Percentiles rank a stretch among this genome's conserved stretches.
Evolutionary conservation across 169 alveolate species (phyloP).

Genomic region (Cystoisospora suis): DNA sequence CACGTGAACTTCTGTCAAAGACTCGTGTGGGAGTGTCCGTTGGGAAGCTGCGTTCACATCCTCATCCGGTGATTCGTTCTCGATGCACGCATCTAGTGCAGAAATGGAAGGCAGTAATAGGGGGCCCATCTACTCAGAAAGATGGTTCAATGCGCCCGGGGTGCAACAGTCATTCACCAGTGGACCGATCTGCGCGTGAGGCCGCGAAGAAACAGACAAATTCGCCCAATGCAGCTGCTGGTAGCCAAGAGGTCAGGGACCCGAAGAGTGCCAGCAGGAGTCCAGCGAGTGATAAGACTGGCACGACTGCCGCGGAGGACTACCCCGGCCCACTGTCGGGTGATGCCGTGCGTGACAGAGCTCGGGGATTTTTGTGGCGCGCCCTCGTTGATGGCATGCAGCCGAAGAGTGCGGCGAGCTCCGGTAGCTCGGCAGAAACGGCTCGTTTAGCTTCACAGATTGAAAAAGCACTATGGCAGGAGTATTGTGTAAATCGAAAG

Average conservation of each 20-base stretch:
- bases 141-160: constrained; percentile 7
- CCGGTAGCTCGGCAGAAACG: neutral
- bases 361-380: constrained; percentile 45
- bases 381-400: constrained; percentile 56
- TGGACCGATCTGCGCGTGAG: neutral
- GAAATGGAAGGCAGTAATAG: constrained; percentile 41
- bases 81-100: constrained; percentile 20
- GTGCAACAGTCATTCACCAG: neutral
- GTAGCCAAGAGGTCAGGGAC: neutral
- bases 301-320: neutral
- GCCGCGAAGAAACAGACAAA: neutral
- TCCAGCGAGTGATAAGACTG: no score
- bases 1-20: constrained; percentile 29
- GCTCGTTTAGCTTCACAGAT: constrained; percentile 37
- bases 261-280: neutral
- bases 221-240: neutral
- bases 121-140: neutral
- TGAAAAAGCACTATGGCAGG: constrained; percentile 47
- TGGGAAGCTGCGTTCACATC: constrained; percentile 48
- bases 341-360: constrained; percentile 46
- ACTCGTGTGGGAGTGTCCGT: constrained; percentile 54
- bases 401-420: neutral
- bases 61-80: neutral
- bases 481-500: neutral
- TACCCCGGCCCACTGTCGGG: constrained; percentile 36